Evolutionary conservation across 306 rosid species (phyloP).

Genomic region (Acmispon strigosus): DNA sequence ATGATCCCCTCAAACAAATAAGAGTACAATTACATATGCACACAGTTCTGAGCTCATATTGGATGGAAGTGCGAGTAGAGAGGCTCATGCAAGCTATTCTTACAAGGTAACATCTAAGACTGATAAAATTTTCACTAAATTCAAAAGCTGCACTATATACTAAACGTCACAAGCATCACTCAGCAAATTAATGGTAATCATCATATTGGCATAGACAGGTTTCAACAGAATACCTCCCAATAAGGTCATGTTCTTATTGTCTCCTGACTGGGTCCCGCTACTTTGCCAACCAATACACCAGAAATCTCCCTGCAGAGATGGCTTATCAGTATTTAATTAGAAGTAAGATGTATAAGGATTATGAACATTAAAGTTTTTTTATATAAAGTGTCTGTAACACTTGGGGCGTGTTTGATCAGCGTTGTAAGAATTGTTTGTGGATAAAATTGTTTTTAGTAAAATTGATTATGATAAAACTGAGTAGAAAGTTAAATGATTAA

Average conservation of each 20-base stretch:
- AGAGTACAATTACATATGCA: too few relatives aligned
- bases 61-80: too few relatives aligned
- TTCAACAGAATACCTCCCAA: conserved; percentile 71
- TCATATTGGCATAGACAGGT: neutral
- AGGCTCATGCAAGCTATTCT: neutral
- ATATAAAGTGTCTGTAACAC: neutral
- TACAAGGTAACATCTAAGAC: neutral
- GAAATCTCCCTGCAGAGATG: conserved; percentile 56
- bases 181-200: neutral
- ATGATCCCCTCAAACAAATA: too few relatives aligned
- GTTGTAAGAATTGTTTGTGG: too few relatives aligned
- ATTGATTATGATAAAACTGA: too few relatives aligned
- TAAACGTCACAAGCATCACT: neutral
- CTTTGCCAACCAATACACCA: conserved; percentile 99
- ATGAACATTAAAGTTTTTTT: neutral
- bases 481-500: too few relatives aligned
- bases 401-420: too few relatives aligned
- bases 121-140: neutral
- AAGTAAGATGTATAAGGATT: conserved; percentile 3
- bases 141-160: neutral
- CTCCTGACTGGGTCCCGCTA: conserved; percentile 84
- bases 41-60: too few relatives aligned
- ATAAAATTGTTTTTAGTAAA: too few relatives aligned
- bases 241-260: conserved; percentile 77
- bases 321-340: conserved; percentile 12